phyloP scores from a whole-genome alignment of 2,329 filamentous ascomycete genomes.

The Sporothrix brasiliensis region DNA sequence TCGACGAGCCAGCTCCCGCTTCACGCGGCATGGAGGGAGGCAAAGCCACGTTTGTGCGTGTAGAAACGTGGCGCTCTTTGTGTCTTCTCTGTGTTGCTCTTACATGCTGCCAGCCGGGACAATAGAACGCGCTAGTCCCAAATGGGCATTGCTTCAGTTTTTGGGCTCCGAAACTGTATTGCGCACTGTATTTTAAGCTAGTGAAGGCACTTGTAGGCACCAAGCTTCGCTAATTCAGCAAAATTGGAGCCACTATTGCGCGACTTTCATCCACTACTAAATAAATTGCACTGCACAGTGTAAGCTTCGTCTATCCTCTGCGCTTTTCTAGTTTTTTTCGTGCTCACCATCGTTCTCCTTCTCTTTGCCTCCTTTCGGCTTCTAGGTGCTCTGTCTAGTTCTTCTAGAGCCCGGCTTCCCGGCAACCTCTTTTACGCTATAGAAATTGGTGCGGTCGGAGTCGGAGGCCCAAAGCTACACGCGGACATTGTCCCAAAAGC shows the following conservation, averaged over 20 bases:
- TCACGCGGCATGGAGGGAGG: slow-evolving; percentile 6
- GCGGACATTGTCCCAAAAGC: too few species aligned
- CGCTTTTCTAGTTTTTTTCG: not conserved
- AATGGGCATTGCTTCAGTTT: not conserved
- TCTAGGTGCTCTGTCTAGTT: not conserved
- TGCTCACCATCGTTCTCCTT: not conserved
- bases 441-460: not conserved
- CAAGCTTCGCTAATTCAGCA: slow-evolving; percentile 1
- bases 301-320: not conserved
- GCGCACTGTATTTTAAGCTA: not conserved
- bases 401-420: not conserved
- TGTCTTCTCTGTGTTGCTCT: too few species aligned
- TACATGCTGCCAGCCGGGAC: slow-evolving; percentile 12
- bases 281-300: not conserved
- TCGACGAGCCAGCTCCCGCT: not conserved
- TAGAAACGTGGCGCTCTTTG: slow-evolving; percentile 10
- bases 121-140: slow-evolving; percentile 7
- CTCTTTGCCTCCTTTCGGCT: not conserved
- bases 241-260: not conserved
- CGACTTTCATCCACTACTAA: not conserved
- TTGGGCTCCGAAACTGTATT: not conserved
- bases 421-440: not conserved
- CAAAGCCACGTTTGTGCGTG: slow-evolving; percentile 20
- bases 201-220: not conserved
- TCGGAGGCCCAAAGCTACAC: too few species aligned